phyloP scores from a whole-genome alignment of 345 rosid species.

The Populus euphratica region DNA sequence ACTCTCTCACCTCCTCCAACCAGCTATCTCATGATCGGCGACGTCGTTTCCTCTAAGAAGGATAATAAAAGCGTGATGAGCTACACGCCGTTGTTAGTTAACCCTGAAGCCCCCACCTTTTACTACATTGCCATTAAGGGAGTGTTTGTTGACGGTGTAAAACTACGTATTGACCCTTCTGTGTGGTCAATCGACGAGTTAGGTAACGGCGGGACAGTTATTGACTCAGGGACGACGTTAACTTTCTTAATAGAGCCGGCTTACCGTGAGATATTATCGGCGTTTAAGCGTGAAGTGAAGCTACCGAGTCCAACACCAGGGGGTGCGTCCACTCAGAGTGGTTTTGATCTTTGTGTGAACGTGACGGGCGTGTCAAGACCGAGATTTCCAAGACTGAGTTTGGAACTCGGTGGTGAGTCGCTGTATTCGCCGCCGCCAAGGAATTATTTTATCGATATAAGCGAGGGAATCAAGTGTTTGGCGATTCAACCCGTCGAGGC shows the following conservation, averaged over 20 bases:
- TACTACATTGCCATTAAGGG: slow-evolving; percentile 55
- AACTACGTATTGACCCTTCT: slow-evolving; percentile 52
- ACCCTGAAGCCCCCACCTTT: slow-evolving; percentile 65
- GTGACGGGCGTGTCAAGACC: slow-evolving; percentile 42
- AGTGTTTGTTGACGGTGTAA: slow-evolving; percentile 44
- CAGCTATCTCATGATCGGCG: slow-evolving; percentile 68
- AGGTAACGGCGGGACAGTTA: slow-evolving; percentile 84
- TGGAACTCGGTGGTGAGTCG: slow-evolving; percentile 47
- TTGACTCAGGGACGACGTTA: slow-evolving; percentile 80
- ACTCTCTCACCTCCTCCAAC: slow-evolving; percentile 79
- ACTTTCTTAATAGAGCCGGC: slow-evolving; percentile 53
- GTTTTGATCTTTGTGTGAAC: slow-evolving; percentile 76
- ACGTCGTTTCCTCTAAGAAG: slow-evolving; percentile 8
- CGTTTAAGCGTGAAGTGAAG: slow-evolving; percentile 42
- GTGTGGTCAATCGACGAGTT: slow-evolving; percentile 64
- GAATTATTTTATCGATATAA: slow-evolving; percentile 71
- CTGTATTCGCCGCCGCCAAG: slow-evolving; percentile 64
- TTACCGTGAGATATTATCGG: slow-evolving; percentile 42
- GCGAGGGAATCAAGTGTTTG: slow-evolving; percentile 55
- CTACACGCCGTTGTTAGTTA: slow-evolving; percentile 62
- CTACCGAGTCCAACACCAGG: slow-evolving; percentile 30
- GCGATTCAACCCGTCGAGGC: slow-evolving; percentile 56
- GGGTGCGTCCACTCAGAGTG: slow-evolving; percentile 34
- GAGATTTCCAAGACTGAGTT: slow-evolving; percentile 52
- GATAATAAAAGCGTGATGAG: slow-evolving; percentile 8